Base-by-base conservation (phyloP, 2,329 filamentous ascomycete species). In the Trichoderma koningiopsis region DNA sequence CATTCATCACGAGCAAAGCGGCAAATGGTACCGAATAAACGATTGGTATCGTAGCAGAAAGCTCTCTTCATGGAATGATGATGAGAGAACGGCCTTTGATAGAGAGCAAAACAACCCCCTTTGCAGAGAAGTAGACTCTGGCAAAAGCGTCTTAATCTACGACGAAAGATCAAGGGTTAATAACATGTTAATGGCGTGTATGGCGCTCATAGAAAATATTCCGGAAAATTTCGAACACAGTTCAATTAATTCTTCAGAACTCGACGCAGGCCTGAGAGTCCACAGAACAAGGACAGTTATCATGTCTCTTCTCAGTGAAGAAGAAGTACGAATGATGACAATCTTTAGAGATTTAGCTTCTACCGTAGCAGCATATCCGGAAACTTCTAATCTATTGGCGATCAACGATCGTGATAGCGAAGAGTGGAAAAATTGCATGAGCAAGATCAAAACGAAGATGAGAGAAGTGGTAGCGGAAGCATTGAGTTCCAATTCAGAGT, bases 1-100 rank as follows among this genome's bases (percentile, higher is more conserved):
- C 10, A 5, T 73, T 13, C 71, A 47, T 29, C 40, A 71, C 27
- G 68, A 72, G 5, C 35, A 43, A 14, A 72, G 57, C 1, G 63
- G 69, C 2, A 57, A 59, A 11, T 74, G 74, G 74, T 71, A 70
- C 19, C 72, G 72, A 11, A 62, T 72, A 14, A 40, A 72, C 1
- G 73, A 75, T 58, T 72, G 70, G 72, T 73, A 74, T 37, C 72
- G 72, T 29, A 70, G 53, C 47, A 68, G 55, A 49, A 74, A 74
- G n/a, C 19, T 73, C 3, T 29, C 57, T 0, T 29, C 33, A 16
- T 75, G 73, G 73, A 73, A 72, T 7, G 33, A 52, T 1, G 68
- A 72, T 14, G 68, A 75, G 47, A 56, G 37, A 3, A 14, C 53
- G 3, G 72, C 69, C 13, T 71, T 71, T 63, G 70, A 73, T 24